Conservation (phyloP, 1,284 basidiomycete species). For the Ceratobasidium sp. region DNA sequence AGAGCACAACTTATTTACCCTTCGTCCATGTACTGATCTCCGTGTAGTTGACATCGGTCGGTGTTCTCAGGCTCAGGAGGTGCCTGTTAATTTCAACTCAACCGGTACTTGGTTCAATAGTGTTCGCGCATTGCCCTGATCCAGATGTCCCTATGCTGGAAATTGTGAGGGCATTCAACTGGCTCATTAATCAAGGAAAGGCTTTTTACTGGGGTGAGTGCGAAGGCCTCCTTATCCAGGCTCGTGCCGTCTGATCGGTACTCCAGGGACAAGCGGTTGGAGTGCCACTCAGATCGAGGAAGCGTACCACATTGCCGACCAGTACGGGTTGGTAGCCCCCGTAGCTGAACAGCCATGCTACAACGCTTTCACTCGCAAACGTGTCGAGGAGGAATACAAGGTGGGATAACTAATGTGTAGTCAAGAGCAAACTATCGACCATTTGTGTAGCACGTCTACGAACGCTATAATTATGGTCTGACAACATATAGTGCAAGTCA, state of each 20-base stretch:
- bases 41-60: constrained; percentile 30
- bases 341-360: constrained; percentile 61
- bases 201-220: constrained; percentile 52
- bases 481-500: constrained; percentile 19
- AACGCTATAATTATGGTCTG: constrained; percentile 31
- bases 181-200: constrained; percentile 59
- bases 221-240: background rate
- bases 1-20: background rate
- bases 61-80: background rate
- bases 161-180: constrained; percentile 63
- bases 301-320: constrained; percentile 60
- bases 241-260: background rate
- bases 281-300: constrained; percentile 61
- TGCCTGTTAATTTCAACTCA: constrained; percentile 49
- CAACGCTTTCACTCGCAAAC: constrained; percentile 41
- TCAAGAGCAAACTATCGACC: background rate
- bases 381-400: constrained; percentile 34
- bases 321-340: constrained; percentile 61
- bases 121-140: constrained; percentile 56
- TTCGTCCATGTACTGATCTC: background rate
- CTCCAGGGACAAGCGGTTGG: constrained; percentile 59
- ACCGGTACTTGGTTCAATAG: constrained; percentile 45
- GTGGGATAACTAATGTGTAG: background rate
- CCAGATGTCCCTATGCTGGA: constrained; percentile 62
- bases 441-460: constrained; percentile 25